Percentiles rank a stretch among this genome's conserved stretches.
phyloP scores from a whole-genome alignment of 768 basidiomycete species.

The Strobilomyces dryophilus region DNA sequence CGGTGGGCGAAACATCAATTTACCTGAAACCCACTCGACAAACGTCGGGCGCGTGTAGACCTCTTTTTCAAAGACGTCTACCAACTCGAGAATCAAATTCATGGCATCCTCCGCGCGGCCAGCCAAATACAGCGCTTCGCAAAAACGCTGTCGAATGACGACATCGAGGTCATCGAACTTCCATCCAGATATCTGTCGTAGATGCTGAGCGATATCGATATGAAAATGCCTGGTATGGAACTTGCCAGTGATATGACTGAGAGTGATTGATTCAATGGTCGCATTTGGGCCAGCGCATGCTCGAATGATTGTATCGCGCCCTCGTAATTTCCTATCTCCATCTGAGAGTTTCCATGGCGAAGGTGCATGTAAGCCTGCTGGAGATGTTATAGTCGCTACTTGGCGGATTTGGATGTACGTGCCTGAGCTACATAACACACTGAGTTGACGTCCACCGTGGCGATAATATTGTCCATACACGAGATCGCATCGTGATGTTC shows the following conservation, averaged over 20 bases:
- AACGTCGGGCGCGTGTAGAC: neutral
- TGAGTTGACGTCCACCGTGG: neutral
- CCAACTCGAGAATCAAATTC: neutral
- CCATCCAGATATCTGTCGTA: neutral
- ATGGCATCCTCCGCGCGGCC: neutral
- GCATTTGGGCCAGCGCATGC: neutral
- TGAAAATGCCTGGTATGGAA: neutral
- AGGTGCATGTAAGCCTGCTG: neutral
- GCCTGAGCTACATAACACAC: neutral
- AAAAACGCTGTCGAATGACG: neutral
- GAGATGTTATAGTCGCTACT: neutral
- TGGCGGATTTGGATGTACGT: neutral
- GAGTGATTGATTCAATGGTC: neutral
- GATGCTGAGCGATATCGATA: neutral
- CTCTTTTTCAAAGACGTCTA: neutral
- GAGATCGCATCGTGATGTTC: neutral
- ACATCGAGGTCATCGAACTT: neutral
- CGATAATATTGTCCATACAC: neutral
- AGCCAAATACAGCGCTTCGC: neutral
- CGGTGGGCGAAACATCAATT: neutral
- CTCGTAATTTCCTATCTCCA: neutral
- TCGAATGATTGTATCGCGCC: neutral
- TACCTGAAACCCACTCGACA: neutral
- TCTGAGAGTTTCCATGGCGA: neutral
- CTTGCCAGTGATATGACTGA: neutral